These are phyloP conservation scores for Theileria luwenshuni DNA, from an alignment of 169 alveolate genomes.

Conservation along the genomic window DNA sequence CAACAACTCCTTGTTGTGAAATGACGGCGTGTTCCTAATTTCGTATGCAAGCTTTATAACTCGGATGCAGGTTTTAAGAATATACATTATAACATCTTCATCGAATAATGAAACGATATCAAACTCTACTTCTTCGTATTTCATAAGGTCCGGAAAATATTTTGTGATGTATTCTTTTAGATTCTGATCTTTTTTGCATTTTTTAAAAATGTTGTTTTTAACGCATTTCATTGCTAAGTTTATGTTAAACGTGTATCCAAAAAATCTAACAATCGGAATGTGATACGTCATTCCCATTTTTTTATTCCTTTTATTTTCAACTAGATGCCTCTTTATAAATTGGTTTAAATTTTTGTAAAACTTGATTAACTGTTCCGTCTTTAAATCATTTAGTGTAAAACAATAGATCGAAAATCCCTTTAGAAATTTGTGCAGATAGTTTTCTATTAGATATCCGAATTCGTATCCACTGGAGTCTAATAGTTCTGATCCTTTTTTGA, in stretches of 20 bases:
- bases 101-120: conserved; percentile 18
- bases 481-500: conserved; percentile 25
- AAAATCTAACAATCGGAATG: conserved; percentile 57
- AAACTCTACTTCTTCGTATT: not conserved
- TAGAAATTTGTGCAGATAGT: conserved; percentile 37
- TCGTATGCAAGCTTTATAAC: conserved; percentile 41
- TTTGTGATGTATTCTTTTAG: not conserved
- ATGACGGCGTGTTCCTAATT: conserved; percentile 54
- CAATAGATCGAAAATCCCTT: conserved; percentile 44
- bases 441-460: conserved; percentile 54
- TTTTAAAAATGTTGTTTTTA: not conserved
- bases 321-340: conserved; percentile 8
- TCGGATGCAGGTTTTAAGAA: conserved; percentile 16
- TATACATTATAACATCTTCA: conserved; percentile 36
- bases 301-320: not conserved
- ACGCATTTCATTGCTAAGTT: conserved; percentile 23
- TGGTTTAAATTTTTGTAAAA: conserved; percentile 31
- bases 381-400: conserved; percentile 1
- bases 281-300: conserved; percentile 43
- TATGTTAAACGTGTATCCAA: conserved; percentile 30
- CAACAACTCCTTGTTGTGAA: conserved; percentile 67
- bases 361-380: not conserved
- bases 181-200: not conserved
- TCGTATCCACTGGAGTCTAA: conserved; percentile 55
- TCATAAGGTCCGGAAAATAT: not conserved